Evolutionary conservation across 768 basidiomycete species (phyloP).

Genomic region (Amanita exitialis): DNA sequence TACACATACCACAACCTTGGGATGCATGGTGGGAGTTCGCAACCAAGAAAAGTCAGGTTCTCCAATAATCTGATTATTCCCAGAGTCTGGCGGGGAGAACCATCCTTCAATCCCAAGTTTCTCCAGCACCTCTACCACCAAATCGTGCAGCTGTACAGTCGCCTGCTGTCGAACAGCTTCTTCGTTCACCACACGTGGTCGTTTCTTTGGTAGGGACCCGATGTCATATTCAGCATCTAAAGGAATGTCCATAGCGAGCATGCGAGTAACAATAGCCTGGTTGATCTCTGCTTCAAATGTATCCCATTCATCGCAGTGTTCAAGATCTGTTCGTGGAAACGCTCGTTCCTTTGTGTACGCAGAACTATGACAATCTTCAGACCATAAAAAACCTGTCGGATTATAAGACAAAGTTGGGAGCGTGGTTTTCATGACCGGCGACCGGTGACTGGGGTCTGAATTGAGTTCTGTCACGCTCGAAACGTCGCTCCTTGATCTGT

Average conservation of each 20-base stretch:
- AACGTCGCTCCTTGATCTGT: no score
- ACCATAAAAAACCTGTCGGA: neutral
- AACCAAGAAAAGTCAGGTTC: conserved; percentile 9
- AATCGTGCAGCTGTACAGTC: conserved; percentile 4
- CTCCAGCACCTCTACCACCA: conserved; percentile 7
- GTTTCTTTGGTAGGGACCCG: neutral
- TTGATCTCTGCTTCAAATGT: neutral
- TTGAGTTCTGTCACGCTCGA: no score
- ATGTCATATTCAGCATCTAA: neutral
- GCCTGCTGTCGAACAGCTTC: conserved; percentile 7
- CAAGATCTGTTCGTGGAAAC: neutral
- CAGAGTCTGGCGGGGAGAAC: neutral
- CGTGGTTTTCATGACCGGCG: conserved; percentile 2
- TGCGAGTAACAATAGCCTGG: neutral
- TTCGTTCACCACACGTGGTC: conserved; percentile 2
- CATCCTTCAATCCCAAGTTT: conserved; percentile 7
- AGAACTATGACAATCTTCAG: neutral
- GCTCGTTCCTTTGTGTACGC: neutral
- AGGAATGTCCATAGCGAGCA: neutral
- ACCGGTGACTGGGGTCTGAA: no score
- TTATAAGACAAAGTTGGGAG: neutral
- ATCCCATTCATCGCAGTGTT: neutral
- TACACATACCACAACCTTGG: conserved; percentile 6
- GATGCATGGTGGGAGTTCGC: neutral
- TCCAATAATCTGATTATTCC: conserved; percentile 6